Evolutionary conservation across 495 filamentous ascomycete species (phyloP).

Genomic region (Penicillium alfredii): DNA sequence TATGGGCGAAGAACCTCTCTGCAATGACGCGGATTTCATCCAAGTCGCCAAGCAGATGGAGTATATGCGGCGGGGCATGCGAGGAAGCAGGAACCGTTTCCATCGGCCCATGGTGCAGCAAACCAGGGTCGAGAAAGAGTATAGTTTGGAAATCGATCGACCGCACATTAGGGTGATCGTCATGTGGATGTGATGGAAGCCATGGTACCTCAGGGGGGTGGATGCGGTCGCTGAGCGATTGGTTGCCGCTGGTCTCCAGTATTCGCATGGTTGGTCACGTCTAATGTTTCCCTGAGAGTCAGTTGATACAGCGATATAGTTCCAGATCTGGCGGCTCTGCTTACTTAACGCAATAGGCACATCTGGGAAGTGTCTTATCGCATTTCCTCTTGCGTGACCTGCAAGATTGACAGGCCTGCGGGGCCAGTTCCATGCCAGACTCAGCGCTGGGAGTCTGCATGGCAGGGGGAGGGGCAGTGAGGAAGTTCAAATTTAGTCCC

Average conservation of each 20-base stretch:
- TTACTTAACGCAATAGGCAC: constrained; percentile 14
- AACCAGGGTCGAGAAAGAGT: constrained; percentile 15
- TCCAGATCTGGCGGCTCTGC: neutral
- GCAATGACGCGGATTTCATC: constrained; percentile 15
- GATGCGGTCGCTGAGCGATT: constrained; percentile 4
- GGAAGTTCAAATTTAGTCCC: too few species aligned
- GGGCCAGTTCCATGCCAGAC: constrained; percentile 10
- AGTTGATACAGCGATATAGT: neutral
- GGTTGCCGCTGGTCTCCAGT: constrained; percentile 6
- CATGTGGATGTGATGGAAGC: constrained; percentile 2
- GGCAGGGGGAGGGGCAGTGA: too few species aligned
- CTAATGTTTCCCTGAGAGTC: too few species aligned
- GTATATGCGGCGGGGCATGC: constrained; percentile 8
- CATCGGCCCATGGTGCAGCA: constrained; percentile 13
- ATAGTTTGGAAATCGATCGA: constrained; percentile 17
- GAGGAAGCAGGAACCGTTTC: constrained; percentile 2
- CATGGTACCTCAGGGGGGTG: constrained; percentile 5
- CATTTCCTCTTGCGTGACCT: constrained; percentile 19
- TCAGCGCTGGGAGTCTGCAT: constrained; percentile 8
- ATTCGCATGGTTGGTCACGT: constrained; percentile 13
- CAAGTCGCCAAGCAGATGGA: constrained; percentile 19
- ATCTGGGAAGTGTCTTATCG: constrained; percentile 15
- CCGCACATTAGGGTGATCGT: constrained; percentile 7
- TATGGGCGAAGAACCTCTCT: constrained; percentile 16
- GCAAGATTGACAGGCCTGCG: constrained; percentile 15